A percentile compares a stretch with the other conserved stretches of the same genome.
Conservation (phyloP, 192 early-diverging fungal genomes). For the Podila epicladia region DNA sequence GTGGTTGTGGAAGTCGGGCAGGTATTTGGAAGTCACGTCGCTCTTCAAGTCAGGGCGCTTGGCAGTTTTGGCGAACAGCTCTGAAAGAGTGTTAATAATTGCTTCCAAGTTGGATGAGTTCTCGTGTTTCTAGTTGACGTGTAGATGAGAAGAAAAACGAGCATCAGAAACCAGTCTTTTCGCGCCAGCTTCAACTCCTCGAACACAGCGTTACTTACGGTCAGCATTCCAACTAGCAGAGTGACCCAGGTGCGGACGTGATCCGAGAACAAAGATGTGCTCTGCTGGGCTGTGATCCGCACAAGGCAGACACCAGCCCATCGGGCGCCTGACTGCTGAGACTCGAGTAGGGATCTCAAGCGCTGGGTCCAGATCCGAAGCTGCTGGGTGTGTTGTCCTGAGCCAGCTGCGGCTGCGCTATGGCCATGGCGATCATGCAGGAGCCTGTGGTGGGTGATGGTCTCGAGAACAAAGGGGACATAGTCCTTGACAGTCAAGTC, state of each 20-base stretch:
- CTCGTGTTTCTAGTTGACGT: slow-evolving; percentile 57
- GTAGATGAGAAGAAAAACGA: neutral
- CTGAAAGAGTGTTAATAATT: slow-evolving; percentile 55
- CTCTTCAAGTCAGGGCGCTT: slow-evolving; percentile 63
- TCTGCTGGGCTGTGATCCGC: slow-evolving; percentile 59
- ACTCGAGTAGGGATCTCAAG: slow-evolving; percentile 62
- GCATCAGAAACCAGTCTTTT: neutral
- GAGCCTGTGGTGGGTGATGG: slow-evolving; percentile 51
- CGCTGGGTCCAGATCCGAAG: slow-evolving; percentile 64
- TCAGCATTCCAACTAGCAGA: slow-evolving; percentile 55
- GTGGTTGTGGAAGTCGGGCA: slow-evolving; percentile 60
- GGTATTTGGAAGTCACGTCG: slow-evolving; percentile 60
- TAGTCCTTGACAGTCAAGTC: slow-evolving; percentile 47
- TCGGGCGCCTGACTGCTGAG: slow-evolving; percentile 57
- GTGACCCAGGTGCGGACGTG: slow-evolving; percentile 55
- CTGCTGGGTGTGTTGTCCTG: slow-evolving; percentile 23
- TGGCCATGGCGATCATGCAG: slow-evolving; percentile 40
- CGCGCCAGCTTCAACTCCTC: no score
- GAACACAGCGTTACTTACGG: slow-evolving; percentile 34
- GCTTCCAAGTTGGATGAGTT: slow-evolving; percentile 42
- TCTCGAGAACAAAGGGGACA: slow-evolving; percentile 62
- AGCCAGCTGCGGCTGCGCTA: neutral
- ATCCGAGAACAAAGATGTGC: slow-evolving; percentile 42
- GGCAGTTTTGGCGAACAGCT: slow-evolving; percentile 58
- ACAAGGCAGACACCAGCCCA: slow-evolving; percentile 63